phyloP scores from a whole-genome alignment of 164 flowering plant genomes.

The Vitis vinifera region ASM3070453v1 NC_081816.1:2534001-2534500 shows the following conservation, averaged over 20 bases:
- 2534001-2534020: too few relatives aligned
- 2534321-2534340: not conserved
- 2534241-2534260: not conserved
- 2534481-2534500: not conserved
- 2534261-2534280: not conserved
- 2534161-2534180: not conserved
- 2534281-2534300: constrained; percentile 4
- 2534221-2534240: not conserved
- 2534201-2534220: not conserved
- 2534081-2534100: too few relatives aligned
- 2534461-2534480: not conserved
- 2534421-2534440: not conserved
- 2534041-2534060: too few relatives aligned
- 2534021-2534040: too few relatives aligned
- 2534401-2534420: constrained; percentile 1
- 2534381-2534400: not conserved
- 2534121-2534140: too few relatives aligned
- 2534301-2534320: not conserved
- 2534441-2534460: not conserved
- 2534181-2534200: constrained; percentile 4
- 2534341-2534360: constrained; percentile 2
- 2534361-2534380: not conserved
- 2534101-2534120: too few relatives aligned
- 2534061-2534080: too few relatives aligned
- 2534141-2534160: too few relatives aligned